Percentiles rank a stretch among this genome's conserved stretches.
phyloP scores from a whole-genome alignment of 169 alveolate genomes.

The Blepharisma undulans region DNA sequence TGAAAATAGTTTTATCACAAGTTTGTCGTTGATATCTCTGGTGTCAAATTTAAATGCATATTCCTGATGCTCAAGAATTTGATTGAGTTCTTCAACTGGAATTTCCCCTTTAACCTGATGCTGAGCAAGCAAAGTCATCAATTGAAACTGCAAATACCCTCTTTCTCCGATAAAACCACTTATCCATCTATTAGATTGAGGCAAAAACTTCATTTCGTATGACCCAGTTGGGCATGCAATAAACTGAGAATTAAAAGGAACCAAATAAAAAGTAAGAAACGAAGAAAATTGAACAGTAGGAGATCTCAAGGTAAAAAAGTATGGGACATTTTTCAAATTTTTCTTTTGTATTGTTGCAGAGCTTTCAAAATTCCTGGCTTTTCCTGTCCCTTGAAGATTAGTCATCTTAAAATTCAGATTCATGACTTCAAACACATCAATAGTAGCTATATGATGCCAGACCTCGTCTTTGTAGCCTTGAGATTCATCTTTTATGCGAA shows the following conservation, averaged over 20 bases:
- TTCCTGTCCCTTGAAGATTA: background rate
- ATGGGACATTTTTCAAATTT: background rate
- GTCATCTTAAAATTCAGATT: background rate
- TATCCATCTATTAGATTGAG: background rate
- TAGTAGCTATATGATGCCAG: background rate
- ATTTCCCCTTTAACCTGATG: background rate
- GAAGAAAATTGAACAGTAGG: background rate
- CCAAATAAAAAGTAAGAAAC: background rate
- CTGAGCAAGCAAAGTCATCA: background rate
- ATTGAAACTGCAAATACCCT: background rate
- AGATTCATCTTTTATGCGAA: background rate
- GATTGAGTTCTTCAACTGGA: background rate
- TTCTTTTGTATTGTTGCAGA: background rate
- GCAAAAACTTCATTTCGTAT: background rate
- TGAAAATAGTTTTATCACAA: background rate
- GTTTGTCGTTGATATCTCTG: background rate
- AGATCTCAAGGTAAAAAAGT: background rate
- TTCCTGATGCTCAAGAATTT: slow-evolving; percentile 5
- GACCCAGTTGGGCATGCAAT: background rate
- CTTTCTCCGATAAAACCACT: background rate
- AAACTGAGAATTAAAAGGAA: background rate
- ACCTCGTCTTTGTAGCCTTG: background rate
- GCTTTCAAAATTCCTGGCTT: background rate
- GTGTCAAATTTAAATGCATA: background rate
- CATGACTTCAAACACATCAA: background rate